These are phyloP conservation scores for Corchorus olitorius DNA, from an alignment of 345 rosid genomes.

Conservation along the genomic window DNA sequence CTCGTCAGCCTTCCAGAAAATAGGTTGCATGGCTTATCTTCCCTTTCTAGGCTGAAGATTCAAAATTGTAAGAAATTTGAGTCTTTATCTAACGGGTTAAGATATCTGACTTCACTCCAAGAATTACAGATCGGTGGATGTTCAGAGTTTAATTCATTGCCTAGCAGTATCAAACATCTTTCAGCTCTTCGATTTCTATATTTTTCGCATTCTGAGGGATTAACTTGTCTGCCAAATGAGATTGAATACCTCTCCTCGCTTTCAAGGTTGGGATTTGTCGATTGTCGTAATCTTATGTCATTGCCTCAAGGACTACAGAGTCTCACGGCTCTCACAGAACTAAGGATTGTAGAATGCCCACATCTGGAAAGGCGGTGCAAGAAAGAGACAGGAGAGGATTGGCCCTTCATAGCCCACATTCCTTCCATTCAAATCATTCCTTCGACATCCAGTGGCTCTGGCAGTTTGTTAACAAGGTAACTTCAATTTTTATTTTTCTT, in stretches of 20 bases:
- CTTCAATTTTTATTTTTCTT: background rate
- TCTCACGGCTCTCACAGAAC: background rate
- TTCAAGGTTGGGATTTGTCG: background rate
- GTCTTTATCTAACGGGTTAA: background rate
- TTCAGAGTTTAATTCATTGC: too few relatives aligned
- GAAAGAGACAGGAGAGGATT: slow-evolving; percentile 4
- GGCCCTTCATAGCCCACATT: slow-evolving; percentile 15
- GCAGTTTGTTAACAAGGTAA: background rate
- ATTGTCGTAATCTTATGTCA: background rate
- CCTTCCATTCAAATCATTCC: background rate
- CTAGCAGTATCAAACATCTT: background rate
- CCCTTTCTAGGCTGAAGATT: background rate
- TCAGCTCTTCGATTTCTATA: background rate
- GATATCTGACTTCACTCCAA: slow-evolving; percentile 5
- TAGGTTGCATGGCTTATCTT: background rate
- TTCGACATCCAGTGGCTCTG: too few relatives aligned
- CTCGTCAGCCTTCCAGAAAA: background rate
- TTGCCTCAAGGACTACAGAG: background rate
- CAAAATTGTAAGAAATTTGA: background rate
- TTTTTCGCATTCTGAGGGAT: background rate
- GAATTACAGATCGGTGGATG: background rate
- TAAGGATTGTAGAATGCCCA: background rate
- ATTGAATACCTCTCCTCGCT: background rate
- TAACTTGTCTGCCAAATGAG: background rate
- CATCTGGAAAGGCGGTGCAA: background rate